These are phyloP conservation scores for Kwoniella mangroviensis DNA, from an alignment of 768 basidiomycete species.

Conservation along the genomic window DNA sequence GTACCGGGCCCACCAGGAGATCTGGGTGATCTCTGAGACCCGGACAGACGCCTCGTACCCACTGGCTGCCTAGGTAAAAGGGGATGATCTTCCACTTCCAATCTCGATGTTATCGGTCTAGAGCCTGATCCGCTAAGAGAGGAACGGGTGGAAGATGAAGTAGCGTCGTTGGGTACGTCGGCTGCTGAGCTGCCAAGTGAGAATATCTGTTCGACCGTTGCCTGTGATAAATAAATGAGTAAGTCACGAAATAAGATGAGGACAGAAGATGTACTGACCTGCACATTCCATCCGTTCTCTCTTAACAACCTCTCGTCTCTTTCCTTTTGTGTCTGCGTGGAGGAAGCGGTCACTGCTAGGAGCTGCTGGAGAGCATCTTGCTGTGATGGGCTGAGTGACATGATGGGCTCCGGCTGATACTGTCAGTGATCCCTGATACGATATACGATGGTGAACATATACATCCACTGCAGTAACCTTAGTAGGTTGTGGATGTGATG, in stretches of 20 bases:
- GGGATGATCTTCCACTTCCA: conserved; percentile 26
- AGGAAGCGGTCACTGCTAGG: conserved; percentile 50
- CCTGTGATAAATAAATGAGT: conserved; percentile 14
- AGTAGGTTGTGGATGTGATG: too few species aligned
- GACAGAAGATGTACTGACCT: conserved; percentile 37
- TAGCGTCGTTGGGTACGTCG: neutral
- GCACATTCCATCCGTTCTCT: conserved; percentile 53
- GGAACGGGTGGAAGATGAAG: neutral
- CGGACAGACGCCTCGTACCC: conserved; percentile 24
- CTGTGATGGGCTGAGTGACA: conserved; percentile 37
- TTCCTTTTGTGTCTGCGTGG: conserved; percentile 34
- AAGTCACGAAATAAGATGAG: neutral
- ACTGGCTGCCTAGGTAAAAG: conserved; percentile 9
- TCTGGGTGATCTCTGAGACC: conserved; percentile 20
- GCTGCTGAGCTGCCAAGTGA: conserved; percentile 17
- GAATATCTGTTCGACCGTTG: conserved; percentile 52
- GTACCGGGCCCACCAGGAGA: conserved; percentile 12
- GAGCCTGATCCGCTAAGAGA: neutral
- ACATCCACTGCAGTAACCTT: too few species aligned
- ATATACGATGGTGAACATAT: too few species aligned
- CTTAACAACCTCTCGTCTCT: conserved; percentile 51
- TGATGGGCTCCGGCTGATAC: neutral
- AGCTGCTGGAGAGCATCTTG: conserved; percentile 48
- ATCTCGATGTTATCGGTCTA: conserved; percentile 5
- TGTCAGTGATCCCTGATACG: too few species aligned